These are phyloP conservation scores for Lentinula boryana DNA, from an alignment of 768 basidiomycete genomes.

Conservation along the genomic window DNA sequence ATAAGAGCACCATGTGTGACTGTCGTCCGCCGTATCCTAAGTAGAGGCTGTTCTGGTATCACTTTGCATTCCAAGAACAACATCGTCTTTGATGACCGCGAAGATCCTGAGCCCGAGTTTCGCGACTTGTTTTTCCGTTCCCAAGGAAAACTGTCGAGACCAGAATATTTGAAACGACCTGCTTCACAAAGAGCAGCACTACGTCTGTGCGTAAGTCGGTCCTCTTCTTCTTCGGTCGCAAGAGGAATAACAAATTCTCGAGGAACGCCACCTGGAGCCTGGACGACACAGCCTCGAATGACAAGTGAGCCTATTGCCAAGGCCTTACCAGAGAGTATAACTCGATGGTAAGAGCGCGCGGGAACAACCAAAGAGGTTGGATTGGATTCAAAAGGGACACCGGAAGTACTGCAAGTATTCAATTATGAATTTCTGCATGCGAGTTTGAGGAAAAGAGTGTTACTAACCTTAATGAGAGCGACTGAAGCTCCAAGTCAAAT, in stretches of 20 bases:
- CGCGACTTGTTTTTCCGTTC: constrained; percentile 39
- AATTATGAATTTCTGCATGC: neutral
- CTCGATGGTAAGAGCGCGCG: constrained; percentile 66
- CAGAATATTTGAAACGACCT: constrained; percentile 67
- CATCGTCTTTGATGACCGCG: constrained; percentile 20
- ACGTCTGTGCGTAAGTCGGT: constrained; percentile 46
- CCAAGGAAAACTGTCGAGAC: constrained; percentile 68
- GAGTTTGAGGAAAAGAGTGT: neutral
- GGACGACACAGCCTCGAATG: constrained; percentile 75
- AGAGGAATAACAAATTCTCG: constrained; percentile 76
- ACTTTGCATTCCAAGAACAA: constrained; percentile 78
- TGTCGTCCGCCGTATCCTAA: constrained; percentile 84
- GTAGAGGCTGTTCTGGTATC: constrained; percentile 79
- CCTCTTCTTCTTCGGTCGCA: constrained; percentile 65
- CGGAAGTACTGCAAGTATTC: constrained; percentile 59
- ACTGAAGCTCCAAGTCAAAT: constrained; percentile 86
- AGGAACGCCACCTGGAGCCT: constrained; percentile 63
- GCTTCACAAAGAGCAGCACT: constrained; percentile 59
- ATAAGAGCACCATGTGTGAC: constrained; percentile 91
- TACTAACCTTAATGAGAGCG: constrained; percentile 69
- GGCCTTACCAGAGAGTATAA: constrained; percentile 66
- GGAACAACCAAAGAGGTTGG: constrained; percentile 63
- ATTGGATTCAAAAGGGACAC: constrained; percentile 66
- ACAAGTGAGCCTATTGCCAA: constrained; percentile 57
- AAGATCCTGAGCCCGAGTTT: constrained; percentile 18